Conservation (phyloP, 768 basidiomycete species). For the Boletus rubropictus region DNA sequence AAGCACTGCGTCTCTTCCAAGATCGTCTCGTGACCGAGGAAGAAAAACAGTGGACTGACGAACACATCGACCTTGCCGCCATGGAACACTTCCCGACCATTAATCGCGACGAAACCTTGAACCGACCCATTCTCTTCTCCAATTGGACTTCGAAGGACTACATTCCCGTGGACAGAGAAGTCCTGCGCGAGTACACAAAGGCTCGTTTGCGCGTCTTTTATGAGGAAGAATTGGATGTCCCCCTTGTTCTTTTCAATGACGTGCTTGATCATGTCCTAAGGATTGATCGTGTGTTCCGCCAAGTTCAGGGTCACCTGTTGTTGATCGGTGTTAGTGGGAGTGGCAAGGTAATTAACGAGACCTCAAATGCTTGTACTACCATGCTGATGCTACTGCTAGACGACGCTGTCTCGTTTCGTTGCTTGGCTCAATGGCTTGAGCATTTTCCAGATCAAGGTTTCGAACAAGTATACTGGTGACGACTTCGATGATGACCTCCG, state of each 20-base stretch:
- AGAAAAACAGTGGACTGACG: slow-evolving; percentile 93
- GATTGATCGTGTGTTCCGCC: slow-evolving; percentile 98
- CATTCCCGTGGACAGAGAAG: slow-evolving; percentile 89
- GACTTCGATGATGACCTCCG: slow-evolving; percentile 98
- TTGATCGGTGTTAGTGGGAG: slow-evolving; percentile 98
- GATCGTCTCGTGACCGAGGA: slow-evolving; percentile 92
- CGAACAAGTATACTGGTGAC: slow-evolving; percentile 97
- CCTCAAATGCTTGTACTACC: slow-evolving; percentile 1
- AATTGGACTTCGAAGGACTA: slow-evolving; percentile 99
- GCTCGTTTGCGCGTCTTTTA: slow-evolving; percentile 97
- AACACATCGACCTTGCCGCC: slow-evolving; percentile 78
- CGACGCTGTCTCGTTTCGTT: slow-evolving; percentile 94
- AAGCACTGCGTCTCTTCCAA: slow-evolving; percentile 94
- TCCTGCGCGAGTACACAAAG: slow-evolving; percentile 92
- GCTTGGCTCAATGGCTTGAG: slow-evolving; percentile 99
- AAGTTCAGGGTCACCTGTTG: slow-evolving; percentile 92
- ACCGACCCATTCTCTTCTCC: slow-evolving; percentile 90
- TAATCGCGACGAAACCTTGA: slow-evolving; percentile 78
- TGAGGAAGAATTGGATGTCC: slow-evolving; percentile 97
- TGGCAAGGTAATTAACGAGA: slow-evolving; percentile 69
- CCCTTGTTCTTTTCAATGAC: slow-evolving; percentile 96
- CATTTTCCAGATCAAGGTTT: slow-evolving; percentile 99
- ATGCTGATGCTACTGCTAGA: slow-evolving; percentile 44
- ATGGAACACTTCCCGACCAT: slow-evolving; percentile 92
- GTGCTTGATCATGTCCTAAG: slow-evolving; percentile 96